A percentile compares a stretch with the other conserved stretches of the same genome.
Conservation (phyloP, 371 early-diverging fungal genomes). For the Apophysomyces ossiformis region DNA sequence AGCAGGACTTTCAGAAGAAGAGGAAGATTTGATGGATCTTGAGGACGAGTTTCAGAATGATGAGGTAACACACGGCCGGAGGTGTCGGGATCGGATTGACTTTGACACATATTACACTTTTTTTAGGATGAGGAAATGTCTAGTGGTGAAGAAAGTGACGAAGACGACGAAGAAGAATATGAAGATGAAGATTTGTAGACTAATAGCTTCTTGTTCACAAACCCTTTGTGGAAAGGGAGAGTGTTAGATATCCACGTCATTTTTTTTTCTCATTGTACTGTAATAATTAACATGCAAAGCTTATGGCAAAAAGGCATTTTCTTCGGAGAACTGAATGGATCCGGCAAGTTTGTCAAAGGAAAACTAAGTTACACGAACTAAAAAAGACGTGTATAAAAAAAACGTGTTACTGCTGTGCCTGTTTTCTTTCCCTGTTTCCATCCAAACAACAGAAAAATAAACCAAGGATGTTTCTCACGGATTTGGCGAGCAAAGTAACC, state of each 20-base stretch:
- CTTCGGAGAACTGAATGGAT: constrained; percentile 14
- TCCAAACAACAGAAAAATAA: constrained; percentile 4
- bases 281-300: constrained; percentile 9
- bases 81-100: not conserved
- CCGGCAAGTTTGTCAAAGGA: constrained; percentile 1
- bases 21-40: constrained; percentile 35
- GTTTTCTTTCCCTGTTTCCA: constrained; percentile 16
- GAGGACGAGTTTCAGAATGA: constrained; percentile 23
- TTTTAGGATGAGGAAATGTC: constrained; percentile 40
- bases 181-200: constrained; percentile 16
- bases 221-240: not conserved
- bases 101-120: constrained; percentile 12
- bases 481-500: constrained; percentile 32
- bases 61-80: not conserved
- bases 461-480: constrained; percentile 24
- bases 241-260: not conserved
- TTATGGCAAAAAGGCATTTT: constrained; percentile 12
- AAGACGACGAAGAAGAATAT: constrained; percentile 17
- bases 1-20: constrained; percentile 17
- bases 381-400: constrained; percentile 12
- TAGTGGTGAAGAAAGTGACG: constrained; percentile 17
- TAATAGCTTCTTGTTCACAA: not conserved
- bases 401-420: constrained; percentile 10
- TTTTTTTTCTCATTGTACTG: constrained; percentile 18
- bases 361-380: constrained; percentile 9